Percentiles rank a stretch among this genome's conserved stretches.
phyloP scores from a whole-genome alignment of 148 eudicot species.

The Dianthus caryophyllus region DNA sequence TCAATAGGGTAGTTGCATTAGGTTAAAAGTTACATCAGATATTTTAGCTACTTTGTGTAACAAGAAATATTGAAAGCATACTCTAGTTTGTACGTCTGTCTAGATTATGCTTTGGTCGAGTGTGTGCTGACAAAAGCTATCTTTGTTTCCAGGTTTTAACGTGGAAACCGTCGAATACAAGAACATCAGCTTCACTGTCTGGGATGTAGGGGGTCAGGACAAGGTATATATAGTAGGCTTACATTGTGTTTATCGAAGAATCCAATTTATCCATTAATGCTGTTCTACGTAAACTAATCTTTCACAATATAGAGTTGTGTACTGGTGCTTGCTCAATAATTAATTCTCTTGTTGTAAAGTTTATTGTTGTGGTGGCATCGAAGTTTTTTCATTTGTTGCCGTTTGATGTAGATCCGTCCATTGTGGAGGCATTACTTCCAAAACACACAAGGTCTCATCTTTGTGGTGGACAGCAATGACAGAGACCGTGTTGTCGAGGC shows the following conservation, averaged over 20 bases:
- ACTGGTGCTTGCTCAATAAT: not conserved
- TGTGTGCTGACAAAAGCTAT: conserved; percentile 15
- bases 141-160: conserved; percentile 43
- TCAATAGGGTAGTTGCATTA: too few relatives aligned
- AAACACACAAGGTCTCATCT: conserved; percentile 74
- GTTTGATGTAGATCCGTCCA: conserved; percentile 61
- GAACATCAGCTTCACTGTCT: conserved; percentile 74
- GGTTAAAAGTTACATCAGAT: too few relatives aligned
- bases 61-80: not conserved
- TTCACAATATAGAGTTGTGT: not conserved
- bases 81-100: not conserved
- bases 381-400: not conserved
- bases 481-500: too few relatives aligned
- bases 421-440: conserved; percentile 89
- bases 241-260: not conserved
- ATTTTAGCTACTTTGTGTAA: too few relatives aligned
- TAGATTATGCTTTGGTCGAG: not conserved
- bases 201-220: conserved; percentile 83
- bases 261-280: not conserved
- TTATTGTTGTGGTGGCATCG: not conserved
- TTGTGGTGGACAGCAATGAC: conserved; percentile 85
- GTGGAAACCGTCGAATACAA: conserved; percentile 70
- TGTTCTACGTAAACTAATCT: not conserved
- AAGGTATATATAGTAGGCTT: conserved; percentile 33
- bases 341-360: too few relatives aligned